Evolutionary conservation across 257 asterid genomes (phyloP).

Genomic region (Nicotiana attenuata): DNA sequence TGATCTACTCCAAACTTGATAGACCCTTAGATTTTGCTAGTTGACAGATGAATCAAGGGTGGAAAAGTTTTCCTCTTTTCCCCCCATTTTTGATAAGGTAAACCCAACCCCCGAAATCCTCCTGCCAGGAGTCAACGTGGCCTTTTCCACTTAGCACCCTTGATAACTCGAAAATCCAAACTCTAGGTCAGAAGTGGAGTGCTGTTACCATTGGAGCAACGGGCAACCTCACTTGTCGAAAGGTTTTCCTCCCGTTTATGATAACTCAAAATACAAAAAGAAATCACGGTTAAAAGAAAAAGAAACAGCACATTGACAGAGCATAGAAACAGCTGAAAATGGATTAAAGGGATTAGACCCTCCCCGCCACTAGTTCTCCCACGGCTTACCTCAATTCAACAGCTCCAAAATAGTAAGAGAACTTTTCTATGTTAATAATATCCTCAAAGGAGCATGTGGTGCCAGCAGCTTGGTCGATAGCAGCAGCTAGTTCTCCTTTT

Average conservation of each 20-base stretch:
- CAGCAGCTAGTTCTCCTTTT: constrained; percentile 53
- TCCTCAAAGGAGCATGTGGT: constrained; percentile 50
- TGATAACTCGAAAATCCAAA: neutral
- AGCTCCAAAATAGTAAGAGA: constrained; percentile 73
- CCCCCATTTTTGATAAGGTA: neutral
- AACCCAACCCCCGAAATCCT: neutral
- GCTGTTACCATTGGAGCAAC: neutral
- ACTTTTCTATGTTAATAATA: constrained; percentile 48
- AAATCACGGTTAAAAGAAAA: neutral
- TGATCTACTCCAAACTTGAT: neutral
- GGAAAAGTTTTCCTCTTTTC: neutral
- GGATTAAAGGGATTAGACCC: neutral
- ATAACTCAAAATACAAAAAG: neutral
- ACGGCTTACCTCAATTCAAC: constrained; percentile 58
- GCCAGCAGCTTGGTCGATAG: constrained; percentile 61
- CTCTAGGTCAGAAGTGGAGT: neutral
- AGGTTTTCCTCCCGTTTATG: neutral
- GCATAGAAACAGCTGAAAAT: neutral
- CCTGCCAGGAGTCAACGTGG: neutral
- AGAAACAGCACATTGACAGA: neutral
- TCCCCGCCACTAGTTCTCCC: neutral
- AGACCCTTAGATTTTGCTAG: neutral
- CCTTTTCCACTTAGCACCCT: constrained; percentile 3
- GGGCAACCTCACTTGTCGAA: neutral
- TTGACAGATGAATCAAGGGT: neutral